Evolutionary conservation across 345 rosid genomes (phyloP).

Genomic region (Eucalyptus pauciflora): DNA sequence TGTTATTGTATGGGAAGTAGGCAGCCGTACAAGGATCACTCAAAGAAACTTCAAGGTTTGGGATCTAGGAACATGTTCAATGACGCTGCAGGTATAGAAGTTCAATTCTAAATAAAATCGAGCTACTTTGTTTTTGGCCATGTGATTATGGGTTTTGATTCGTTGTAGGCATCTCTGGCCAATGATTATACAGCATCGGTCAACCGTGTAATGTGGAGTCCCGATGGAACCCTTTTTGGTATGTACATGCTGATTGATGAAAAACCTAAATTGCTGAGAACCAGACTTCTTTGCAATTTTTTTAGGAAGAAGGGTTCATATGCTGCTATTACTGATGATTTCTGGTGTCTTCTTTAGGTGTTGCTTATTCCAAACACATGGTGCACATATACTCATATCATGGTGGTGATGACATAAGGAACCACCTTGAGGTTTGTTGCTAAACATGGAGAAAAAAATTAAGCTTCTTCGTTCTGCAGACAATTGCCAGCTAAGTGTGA

Average conservation of each 20-base stretch:
- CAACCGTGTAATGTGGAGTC: constrained; percentile 84
- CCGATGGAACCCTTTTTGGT: constrained; percentile 83
- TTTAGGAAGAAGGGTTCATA: neutral
- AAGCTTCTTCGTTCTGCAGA: neutral
- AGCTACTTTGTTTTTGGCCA: neutral
- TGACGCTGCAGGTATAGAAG: constrained; percentile 49
- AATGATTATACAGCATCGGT: constrained; percentile 50
- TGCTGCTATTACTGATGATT: neutral
- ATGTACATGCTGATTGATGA: neutral
- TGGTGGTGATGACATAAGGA: constrained; percentile 51
- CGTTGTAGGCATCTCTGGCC: constrained; percentile 37
- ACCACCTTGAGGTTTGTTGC: constrained; percentile 62
- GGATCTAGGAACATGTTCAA: constrained; percentile 43
- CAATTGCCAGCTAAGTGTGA: neutral
- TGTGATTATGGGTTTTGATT: neutral
- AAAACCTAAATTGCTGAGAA: neutral
- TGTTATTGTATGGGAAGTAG: constrained; percentile 64
- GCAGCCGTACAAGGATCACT: constrained; percentile 52
- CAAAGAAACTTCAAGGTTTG: constrained; percentile 51
- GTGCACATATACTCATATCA: constrained; percentile 66
- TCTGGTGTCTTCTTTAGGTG: constrained; percentile 32
- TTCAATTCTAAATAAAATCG: neutral
- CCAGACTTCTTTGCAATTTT: neutral
- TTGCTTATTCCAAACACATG: constrained; percentile 77
- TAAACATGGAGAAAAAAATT: neutral